A percentile compares a stretch with the other conserved stretches of the same genome.
phyloP scores from a whole-genome alignment of 352 stramenopile genomes.

The Aphanomyces stellatus region DNA sequence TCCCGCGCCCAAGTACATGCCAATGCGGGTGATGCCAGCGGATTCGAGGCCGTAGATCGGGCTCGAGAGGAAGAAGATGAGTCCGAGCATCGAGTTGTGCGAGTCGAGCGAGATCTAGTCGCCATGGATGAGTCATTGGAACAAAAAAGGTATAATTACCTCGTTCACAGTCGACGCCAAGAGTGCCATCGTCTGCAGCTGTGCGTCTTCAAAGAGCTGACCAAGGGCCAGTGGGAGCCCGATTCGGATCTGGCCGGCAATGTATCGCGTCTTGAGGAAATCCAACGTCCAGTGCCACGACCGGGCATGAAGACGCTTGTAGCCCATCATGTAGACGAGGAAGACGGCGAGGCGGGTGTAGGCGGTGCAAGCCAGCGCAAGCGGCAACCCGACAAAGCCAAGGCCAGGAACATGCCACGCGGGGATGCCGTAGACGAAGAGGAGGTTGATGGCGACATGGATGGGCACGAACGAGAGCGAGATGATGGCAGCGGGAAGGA shows the following conservation, averaged over 20 bases:
- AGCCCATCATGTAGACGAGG: constrained; percentile 60
- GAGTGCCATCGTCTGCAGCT: constrained; percentile 70
- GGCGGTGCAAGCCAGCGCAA: constrained; percentile 56
- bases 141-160: neutral
- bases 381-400: constrained; percentile 70
- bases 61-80: constrained; percentile 74
- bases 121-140: neutral
- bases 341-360: constrained; percentile 42
- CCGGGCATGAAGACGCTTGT: constrained; percentile 39
- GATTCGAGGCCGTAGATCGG: constrained; percentile 66
- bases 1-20: constrained; percentile 48
- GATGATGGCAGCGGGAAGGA: constrained; percentile 53
- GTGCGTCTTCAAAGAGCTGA: constrained; percentile 70
- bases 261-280: constrained; percentile 33
- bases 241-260: constrained; percentile 41
- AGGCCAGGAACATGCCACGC: constrained; percentile 24
- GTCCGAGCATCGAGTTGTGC: constrained; percentile 80
- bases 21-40: constrained; percentile 53
- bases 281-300: constrained; percentile 45
- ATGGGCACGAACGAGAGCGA: constrained; percentile 50
- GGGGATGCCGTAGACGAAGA: constrained; percentile 55
- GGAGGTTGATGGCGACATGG: constrained; percentile 49
- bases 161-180: constrained; percentile 62
- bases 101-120: constrained; percentile 48
- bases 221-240: constrained; percentile 46